These are phyloP conservation scores for Cercospora brassicicola DNA, from an alignment of 2,329 filamentous ascomycete genomes.

Conservation along the genomic window DNA sequence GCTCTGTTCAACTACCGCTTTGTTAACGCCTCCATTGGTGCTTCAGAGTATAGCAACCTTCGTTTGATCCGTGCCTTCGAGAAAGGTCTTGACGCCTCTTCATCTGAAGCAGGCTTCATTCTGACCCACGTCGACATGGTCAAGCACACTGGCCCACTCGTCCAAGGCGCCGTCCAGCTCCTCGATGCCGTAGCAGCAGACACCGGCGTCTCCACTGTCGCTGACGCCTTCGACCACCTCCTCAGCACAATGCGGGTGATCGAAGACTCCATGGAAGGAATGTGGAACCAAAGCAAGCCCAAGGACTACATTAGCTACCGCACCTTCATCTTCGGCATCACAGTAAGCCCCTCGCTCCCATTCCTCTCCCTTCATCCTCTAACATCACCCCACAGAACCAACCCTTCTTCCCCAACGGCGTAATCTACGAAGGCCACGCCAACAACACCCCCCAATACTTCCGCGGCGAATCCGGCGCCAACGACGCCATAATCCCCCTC, in stretches of 20 bases:
- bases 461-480: slow-evolving; percentile 89
- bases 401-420: slow-evolving; percentile 90
- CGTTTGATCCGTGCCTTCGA: slow-evolving; percentile 90
- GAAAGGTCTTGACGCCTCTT: slow-evolving; percentile 78
- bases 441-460: slow-evolving; percentile 67
- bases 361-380: too few species aligned
- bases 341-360: too few species aligned
- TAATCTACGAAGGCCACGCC: slow-evolving; percentile 82
- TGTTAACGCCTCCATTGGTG: slow-evolving; percentile 56
- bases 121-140: slow-evolving; percentile 96
- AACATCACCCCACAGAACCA: slow-evolving; percentile 54
- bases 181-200: slow-evolving; percentile 54
- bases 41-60: slow-evolving; percentile 61
- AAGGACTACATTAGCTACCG: slow-evolving; percentile 84
- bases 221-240: slow-evolving; percentile 32
- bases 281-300: slow-evolving; percentile 89
- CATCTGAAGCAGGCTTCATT: slow-evolving; percentile 94
- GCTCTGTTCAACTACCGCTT: slow-evolving; percentile 64
- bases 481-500: slow-evolving; percentile 87
- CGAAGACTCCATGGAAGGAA: slow-evolving; percentile 50
- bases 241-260: slow-evolving; percentile 38
- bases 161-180: slow-evolving; percentile 68
- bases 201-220: slow-evolving; percentile 23
- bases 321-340: slow-evolving; percentile 97
- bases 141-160: slow-evolving; percentile 74